Evolutionary conservation across 257 asterid species (phyloP).

Genomic region (Plantago ovata): DNA sequence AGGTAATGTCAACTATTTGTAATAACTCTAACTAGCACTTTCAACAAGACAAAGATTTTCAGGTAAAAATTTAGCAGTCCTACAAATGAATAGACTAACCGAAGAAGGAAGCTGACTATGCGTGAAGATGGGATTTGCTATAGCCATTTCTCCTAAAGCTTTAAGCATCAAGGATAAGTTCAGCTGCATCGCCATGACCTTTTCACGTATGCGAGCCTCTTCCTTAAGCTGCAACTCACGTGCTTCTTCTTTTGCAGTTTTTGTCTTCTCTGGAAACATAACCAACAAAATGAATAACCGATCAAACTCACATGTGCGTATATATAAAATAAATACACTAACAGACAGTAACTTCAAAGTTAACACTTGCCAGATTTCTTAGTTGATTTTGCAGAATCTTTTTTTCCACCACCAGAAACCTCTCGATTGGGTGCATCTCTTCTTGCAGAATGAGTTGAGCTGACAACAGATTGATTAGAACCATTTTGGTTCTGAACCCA

Average conservation of each 20-base stretch:
- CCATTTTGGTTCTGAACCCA: constrained; percentile 59
- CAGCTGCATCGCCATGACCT: constrained; percentile 54
- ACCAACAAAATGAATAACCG: constrained; percentile 9
- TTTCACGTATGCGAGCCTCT: constrained; percentile 70
- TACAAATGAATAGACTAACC: constrained; percentile 50
- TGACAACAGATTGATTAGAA: constrained; percentile 41
- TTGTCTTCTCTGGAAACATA: constrained; percentile 58
- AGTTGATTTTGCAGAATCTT: constrained; percentile 62
- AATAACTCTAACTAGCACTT: not conserved
- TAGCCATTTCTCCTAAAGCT: constrained; percentile 91
- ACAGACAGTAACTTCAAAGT: constrained; percentile 10
- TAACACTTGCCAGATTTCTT: constrained; percentile 68
- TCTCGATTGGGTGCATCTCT: constrained; percentile 58
- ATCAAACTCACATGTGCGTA: not conserved
- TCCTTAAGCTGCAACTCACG: constrained; percentile 92
- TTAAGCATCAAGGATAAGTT: constrained; percentile 73
- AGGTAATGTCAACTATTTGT: not conserved
- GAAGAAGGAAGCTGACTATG: constrained; percentile 91
- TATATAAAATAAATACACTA: constrained; percentile 2
- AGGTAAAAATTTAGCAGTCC: not conserved
- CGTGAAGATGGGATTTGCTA: constrained; percentile 86
- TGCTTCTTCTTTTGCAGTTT: constrained; percentile 96
- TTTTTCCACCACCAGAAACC: constrained; percentile 48
- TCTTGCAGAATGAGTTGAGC: constrained; percentile 48
- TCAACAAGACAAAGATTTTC: not conserved